Percentiles rank a stretch among this genome's conserved stretches.
phyloP scores from a whole-genome alignment of 768 basidiomycete species.

The Goffeauzyma gilvescens region DNA sequence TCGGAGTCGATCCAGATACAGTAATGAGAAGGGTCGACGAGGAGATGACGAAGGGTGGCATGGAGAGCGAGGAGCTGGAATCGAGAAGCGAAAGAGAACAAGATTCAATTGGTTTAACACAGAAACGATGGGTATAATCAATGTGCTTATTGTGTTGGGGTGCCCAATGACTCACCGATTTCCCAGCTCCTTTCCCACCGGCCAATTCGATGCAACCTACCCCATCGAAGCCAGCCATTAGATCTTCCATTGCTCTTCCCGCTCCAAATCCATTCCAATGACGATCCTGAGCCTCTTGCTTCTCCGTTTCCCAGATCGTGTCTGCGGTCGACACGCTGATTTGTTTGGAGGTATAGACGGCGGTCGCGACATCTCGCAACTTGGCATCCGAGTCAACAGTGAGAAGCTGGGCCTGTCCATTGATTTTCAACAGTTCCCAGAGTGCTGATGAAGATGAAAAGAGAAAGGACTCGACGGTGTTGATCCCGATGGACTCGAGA shows the following conservation, averaged over 20 bases:
- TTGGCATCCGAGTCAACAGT: background rate
- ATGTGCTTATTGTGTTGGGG: too few relatives aligned
- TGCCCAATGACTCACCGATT: background rate
- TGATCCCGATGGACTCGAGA: too few relatives aligned
- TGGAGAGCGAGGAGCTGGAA: conserved; percentile 24
- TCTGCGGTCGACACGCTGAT: background rate
- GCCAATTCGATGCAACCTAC: background rate
- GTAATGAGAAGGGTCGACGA: conserved; percentile 8
- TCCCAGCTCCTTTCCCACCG: background rate
- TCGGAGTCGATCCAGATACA: conserved; percentile 28
- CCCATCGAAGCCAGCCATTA: background rate
- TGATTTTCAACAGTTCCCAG: background rate
- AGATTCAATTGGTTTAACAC: too few relatives aligned
- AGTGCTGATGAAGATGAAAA: background rate
- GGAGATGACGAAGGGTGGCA: conserved; percentile 14
- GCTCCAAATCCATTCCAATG: conserved; percentile 1
- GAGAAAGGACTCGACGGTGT: background rate
- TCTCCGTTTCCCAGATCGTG: background rate
- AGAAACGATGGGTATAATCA: too few relatives aligned
- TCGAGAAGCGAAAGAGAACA: too few relatives aligned
- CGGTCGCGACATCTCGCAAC: background rate
- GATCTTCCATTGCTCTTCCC: background rate
- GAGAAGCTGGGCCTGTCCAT: background rate
- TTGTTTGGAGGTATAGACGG: background rate
- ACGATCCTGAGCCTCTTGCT: background rate